Base-by-base conservation (phyloP, 148 eudicot species). In the Fagopyrum esculentum region DNA sequence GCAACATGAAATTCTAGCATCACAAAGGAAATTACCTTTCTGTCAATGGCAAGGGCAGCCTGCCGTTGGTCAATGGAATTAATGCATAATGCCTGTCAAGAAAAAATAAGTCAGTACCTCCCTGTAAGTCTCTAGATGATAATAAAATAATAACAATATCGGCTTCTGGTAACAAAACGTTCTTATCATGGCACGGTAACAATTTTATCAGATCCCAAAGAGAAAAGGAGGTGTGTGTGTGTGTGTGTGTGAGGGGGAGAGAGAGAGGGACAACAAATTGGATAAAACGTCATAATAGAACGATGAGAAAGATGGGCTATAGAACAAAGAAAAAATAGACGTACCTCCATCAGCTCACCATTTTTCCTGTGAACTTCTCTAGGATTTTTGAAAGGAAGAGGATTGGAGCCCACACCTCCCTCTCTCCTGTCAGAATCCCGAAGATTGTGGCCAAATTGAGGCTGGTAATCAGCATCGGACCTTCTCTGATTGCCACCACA, bases 301-400 rank as follows among this genome's bases (percentile, higher is more conserved):
- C 50, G 51, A 72, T 35, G 72, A 44, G 70, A 66, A 78, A 43
- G 68, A 57, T 50, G 71, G 17, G 17, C 7, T 61, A 59, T 69
- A 68, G n/a, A 76, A 44, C 56, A 69, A 43, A 57, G 9, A 74
- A 55, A 64, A 43, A 51, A 60, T 7, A 63, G 54, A 73, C 46
- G 74, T 81, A 89, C 99, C 98, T 96, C 99, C 79, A 96, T 60
- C 44, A 96, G 89, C 79, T 92, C 99, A 73, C 99, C 99, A 81
- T 81, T 89, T 83, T 84, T 86, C 82, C 77, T 86, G 83, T 75
- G 80, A 80, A 90, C 86, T 86, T 92, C 98, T 83, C 80, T 90
- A 72, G 98, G 94, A 77, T 73, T 88, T 71, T 79, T 79, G 78
- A 92, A 96, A 74, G 91, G 83, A 61, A 75, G 73, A 35, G 79